Base-by-base conservation (phyloP, 208 protist species). In the Trypanosoma congolense region DNA sequence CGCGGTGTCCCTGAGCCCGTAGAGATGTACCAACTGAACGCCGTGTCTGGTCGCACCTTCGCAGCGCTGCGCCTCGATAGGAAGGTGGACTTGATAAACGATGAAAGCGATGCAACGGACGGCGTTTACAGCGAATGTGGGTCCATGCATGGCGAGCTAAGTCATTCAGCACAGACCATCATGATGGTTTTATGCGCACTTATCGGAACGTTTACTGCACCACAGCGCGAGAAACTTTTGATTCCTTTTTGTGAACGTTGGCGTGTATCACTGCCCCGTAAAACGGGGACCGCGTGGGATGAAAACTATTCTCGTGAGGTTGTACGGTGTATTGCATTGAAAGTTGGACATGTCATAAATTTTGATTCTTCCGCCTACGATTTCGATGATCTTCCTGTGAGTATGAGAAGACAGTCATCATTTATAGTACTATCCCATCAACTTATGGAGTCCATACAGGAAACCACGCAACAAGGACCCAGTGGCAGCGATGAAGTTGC, bases 11-110 rank as follows among this genome's bases (percentile, higher is more conserved):
- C 73, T 49, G 54, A 62, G 40, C 52, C 55, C 5, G 68, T 80
- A 36, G 60, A 65, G 45, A 80, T 81, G 63, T 77, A 68, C 56
- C 70, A 81, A 63, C 56, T 81, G 46, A 65, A 77, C 60, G 36
- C 56, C 6, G 59, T 76, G 40, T 44, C 43, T 2, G 74, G 74
- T 5, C 74, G 74, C 18, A 21, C 35, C 19, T 68, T 62, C 61
- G 53, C 58, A 30, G 21, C 38, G 14, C 60, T 80, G 60, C 67
- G 74, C 3, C 70, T 67, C 19, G 74, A 80, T 55, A 56, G 73
- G 40, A 69, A 77, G 19, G 74, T 38, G 6, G 33, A n/a, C n/a
- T n/a, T n/a, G n/a, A n/a, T n/a, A n/a, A n/a, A 16, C 33, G 33
- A 38, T 6, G 33, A 38, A 6, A 12, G 33, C 9, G 33, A 38